Conservation (phyloP, 352 stramenopile species). For the Blastocystis sp. region DNA sequence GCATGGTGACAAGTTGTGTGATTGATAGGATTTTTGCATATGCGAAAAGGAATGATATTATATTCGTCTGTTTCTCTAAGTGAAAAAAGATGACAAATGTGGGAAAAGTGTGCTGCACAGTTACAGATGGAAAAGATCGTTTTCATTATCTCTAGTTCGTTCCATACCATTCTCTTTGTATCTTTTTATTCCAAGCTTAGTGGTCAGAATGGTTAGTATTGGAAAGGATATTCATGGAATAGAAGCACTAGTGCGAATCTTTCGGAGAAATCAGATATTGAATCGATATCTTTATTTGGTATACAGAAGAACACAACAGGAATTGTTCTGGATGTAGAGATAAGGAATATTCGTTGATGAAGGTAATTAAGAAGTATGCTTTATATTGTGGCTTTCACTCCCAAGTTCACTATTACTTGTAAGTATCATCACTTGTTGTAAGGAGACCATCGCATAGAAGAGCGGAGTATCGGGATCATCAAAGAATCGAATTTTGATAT, state of each 20-base stretch:
- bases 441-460: conserved; percentile 81
- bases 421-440: conserved; percentile 68
- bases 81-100: neutral
- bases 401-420: conserved; percentile 86
- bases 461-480: conserved; percentile 83
- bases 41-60: conserved; percentile 28
- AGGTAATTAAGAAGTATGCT: conserved; percentile 86
- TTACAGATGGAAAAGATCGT: neutral
- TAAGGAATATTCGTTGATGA: conserved; percentile 83
- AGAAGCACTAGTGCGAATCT: neutral
- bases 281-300: neutral
- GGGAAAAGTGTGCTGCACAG: neutral
- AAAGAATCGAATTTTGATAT: conserved; percentile 93
- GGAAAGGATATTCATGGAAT: neutral
- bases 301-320: conserved; percentile 68
- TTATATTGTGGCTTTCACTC: conserved; percentile 90
- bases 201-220: neutral
- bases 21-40: conserved; percentile 19
- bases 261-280: conserved; percentile 21
- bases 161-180: neutral
- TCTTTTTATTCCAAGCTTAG: neutral
- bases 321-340: conserved; percentile 70
- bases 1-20: conserved; percentile 71
- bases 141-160: neutral
- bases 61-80: neutral